Evolutionary conservation across 75 land plant species (phyloP).

Genomic region (Azolla pinnata): DNA sequence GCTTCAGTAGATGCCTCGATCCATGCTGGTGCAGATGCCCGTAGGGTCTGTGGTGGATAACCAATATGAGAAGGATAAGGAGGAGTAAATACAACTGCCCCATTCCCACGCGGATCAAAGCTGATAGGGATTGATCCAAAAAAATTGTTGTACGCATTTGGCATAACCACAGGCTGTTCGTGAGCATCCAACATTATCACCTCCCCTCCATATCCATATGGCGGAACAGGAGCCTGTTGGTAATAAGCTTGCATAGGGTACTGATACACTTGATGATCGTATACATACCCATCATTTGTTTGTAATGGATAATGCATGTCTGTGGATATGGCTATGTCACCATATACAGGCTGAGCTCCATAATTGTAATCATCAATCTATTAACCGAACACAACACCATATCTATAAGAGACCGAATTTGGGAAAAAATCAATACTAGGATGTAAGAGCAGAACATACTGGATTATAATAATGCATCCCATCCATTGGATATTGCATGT

Average conservation of each 20-base stretch:
- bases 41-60: neutral
- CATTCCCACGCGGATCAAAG: neutral
- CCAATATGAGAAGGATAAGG: neutral
- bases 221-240: neutral
- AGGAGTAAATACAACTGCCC: neutral
- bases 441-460: no score
- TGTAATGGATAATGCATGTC: neutral
- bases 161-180: neutral
- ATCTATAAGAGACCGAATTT: neutral
- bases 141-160: neutral
- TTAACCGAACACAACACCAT: neutral
- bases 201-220: neutral
- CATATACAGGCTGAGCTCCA: neutral
- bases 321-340: neutral
- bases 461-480: neutral
- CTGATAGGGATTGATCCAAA: neutral
- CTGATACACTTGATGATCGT: slow-evolving; percentile 1
- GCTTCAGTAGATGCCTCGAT: neutral
- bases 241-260: slow-evolving; percentile 2
- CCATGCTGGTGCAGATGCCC: slow-evolving; percentile 4
- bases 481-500: slow-evolving; percentile 1
- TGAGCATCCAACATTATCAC: neutral
- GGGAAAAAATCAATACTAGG: neutral
- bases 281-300: neutral
- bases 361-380: neutral